Evolutionary conservation across 139 green algal genomes (phyloP).

Genomic region (Micromonas pusilla): DNA sequence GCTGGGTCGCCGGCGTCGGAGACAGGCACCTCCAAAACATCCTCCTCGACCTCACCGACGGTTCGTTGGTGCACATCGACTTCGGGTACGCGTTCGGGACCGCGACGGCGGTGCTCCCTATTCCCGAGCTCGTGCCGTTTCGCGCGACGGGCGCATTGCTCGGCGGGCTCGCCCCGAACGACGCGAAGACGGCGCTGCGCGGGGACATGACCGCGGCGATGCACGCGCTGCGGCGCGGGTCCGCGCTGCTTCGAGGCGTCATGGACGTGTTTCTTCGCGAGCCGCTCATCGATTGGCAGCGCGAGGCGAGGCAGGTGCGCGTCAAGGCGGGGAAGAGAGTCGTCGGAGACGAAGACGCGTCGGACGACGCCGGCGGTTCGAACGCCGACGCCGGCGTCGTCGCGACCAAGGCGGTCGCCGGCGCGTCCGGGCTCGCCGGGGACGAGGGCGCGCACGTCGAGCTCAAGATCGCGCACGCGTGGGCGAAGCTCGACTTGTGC

Average conservation of each 20-base stretch:
- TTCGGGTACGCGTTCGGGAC: slow-evolving; percentile 75
- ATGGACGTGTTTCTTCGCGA: slow-evolving; percentile 55
- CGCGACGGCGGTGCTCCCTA: slow-evolving; percentile 48
- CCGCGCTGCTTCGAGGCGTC: slow-evolving; percentile 13
- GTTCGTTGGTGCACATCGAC: slow-evolving; percentile 51
- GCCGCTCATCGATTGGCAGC: slow-evolving; percentile 61
- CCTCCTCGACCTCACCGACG: slow-evolving; percentile 46
- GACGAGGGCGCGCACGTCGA: slow-evolving; percentile 31
- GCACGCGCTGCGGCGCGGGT: slow-evolving; percentile 28
- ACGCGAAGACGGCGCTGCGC: slow-evolving; percentile 40
- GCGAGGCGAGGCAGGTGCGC: slow-evolving; percentile 39
- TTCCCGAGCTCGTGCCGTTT: slow-evolving; percentile 69
- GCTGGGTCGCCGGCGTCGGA: slow-evolving; percentile 56
- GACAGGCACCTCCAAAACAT: slow-evolving; percentile 67
- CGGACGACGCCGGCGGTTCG: too few relatives aligned
- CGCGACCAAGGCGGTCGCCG: too few relatives aligned
- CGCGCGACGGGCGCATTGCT: slow-evolving; percentile 55
- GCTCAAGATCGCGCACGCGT: slow-evolving; percentile 43
- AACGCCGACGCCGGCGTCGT: too few relatives aligned
- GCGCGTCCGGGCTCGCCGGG: neutral
- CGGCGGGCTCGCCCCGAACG: slow-evolving; percentile 47
- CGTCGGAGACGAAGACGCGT: too few relatives aligned
- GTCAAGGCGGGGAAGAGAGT: slow-evolving; percentile 6
- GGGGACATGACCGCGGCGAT: slow-evolving; percentile 40
- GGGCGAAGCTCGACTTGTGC: slow-evolving; percentile 44